phyloP scores from a whole-genome alignment of 208 protist genomes.

The Trypanosoma cruzi region DNA sequence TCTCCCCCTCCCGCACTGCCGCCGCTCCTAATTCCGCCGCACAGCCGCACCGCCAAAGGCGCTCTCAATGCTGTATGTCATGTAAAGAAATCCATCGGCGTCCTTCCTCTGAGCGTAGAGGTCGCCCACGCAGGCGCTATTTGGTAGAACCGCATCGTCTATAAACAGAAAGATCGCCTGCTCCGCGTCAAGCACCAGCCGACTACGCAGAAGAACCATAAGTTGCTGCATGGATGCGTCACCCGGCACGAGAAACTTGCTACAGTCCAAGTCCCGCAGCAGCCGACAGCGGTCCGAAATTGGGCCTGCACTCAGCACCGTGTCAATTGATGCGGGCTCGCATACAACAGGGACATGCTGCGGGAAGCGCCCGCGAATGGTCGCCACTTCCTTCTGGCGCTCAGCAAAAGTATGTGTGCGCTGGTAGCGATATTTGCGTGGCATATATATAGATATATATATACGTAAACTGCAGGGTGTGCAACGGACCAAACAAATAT shows the following conservation, averaged over 20 bases:
- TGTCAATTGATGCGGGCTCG: slow-evolving; percentile 58
- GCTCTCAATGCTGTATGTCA: slow-evolving; percentile 83
- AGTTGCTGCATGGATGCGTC: slow-evolving; percentile 88
- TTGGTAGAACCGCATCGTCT: slow-evolving; percentile 77
- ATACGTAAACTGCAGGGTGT: no score
- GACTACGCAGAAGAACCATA: slow-evolving; percentile 86
- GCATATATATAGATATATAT: slow-evolving; percentile 18
- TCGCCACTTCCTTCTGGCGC: slow-evolving; percentile 37
- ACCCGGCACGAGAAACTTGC: slow-evolving; percentile 57
- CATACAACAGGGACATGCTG: slow-evolving; percentile 89
- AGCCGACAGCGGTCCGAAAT: slow-evolving; percentile 2
- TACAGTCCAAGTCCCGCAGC: slow-evolving; percentile 26
- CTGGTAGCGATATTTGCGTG: slow-evolving; percentile 35
- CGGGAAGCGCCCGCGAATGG: slow-evolving; percentile 49
- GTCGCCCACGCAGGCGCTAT: slow-evolving; percentile 60
- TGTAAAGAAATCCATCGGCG: slow-evolving; percentile 90
- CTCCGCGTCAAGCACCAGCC: slow-evolving; percentile 83
- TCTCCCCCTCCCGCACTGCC: neutral
- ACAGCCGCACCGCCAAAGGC: slow-evolving; percentile 65
- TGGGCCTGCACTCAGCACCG: slow-evolving; percentile 27
- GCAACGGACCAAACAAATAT: no score
- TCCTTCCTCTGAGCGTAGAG: slow-evolving; percentile 89
- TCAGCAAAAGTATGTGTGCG: slow-evolving; percentile 48
- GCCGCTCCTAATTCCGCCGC: neutral
- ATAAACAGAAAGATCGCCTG: slow-evolving; percentile 94